These are phyloP conservation scores for Colletotrichum tropicicola DNA, from an alignment of 2,329 filamentous ascomycete species.

Conservation along the genomic window DNA sequence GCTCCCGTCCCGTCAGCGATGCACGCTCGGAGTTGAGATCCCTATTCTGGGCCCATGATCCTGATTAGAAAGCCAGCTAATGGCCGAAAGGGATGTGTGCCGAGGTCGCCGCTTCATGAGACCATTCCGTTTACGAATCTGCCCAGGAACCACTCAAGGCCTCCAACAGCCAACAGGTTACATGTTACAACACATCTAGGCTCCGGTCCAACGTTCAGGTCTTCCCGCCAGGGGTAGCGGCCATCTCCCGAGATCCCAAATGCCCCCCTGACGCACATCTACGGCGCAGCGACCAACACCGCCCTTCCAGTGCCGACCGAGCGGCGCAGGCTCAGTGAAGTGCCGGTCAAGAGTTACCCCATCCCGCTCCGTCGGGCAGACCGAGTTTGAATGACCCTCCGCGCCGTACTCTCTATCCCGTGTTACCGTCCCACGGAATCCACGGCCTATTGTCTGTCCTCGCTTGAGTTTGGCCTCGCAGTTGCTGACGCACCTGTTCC, in stretches of 20 bases:
- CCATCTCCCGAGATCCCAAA: not conserved
- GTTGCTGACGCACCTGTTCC: no score
- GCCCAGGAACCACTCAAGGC: constrained; percentile 5
- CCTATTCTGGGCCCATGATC: not conserved
- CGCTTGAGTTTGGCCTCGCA: no score
- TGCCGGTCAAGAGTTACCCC: constrained; percentile 6
- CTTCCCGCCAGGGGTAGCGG: no score
- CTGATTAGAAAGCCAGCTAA: not conserved
- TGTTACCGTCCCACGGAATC: not conserved
- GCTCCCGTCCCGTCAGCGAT: not conserved
- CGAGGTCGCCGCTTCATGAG: not conserved
- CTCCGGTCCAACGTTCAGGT: no score
- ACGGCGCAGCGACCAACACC: not conserved
- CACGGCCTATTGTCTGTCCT: not conserved
- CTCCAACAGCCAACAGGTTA: not conserved
- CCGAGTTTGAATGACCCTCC: not conserved
- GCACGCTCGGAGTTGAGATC: not conserved
- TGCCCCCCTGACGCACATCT: not conserved
- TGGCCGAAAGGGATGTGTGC: not conserved
- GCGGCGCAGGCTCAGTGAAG: not conserved
- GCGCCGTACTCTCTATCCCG: no score
- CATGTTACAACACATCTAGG: no score
- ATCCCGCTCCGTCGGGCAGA: constrained; percentile 25
- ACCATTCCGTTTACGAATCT: constrained; percentile 1
- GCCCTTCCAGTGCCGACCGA: not conserved